Percentiles rank a stretch among this genome's conserved stretches.
Evolutionary conservation across 139 green algal genomes (phyloP).

Genomic region (Edaphochlamys debaryana): DNA sequence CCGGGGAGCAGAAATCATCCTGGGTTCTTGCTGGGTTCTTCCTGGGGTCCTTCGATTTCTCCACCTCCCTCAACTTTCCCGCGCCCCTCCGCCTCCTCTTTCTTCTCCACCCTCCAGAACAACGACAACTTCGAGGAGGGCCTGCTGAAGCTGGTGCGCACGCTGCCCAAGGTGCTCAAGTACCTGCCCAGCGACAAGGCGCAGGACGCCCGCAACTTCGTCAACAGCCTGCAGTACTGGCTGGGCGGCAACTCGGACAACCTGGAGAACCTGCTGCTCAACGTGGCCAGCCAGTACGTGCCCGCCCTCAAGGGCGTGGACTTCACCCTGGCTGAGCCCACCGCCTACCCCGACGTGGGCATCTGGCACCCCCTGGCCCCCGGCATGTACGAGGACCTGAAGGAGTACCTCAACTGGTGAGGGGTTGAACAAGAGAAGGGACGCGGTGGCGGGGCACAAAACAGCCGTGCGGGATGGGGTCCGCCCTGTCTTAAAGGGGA

Average conservation of each 20-base stretch:
- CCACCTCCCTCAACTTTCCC: too few species aligned
- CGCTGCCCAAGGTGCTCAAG: constrained; percentile 86
- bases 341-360: constrained; percentile 95
- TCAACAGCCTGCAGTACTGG: constrained; percentile 98
- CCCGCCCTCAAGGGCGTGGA: constrained; percentile 84
- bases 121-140: constrained; percentile 99
- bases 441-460: too few species aligned
- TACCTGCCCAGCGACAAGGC: constrained; percentile 78
- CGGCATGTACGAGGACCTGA: constrained; percentile 96
- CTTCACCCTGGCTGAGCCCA: constrained; percentile 78
- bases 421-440: not conserved
- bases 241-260: constrained; percentile 97
- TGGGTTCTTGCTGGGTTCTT: not conserved
- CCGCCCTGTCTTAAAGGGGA: too few species aligned
- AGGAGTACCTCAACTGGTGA: constrained; percentile 99
- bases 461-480: too few species aligned
- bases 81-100: too few species aligned
- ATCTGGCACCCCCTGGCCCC: constrained; percentile 97
- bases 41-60: too few species aligned
- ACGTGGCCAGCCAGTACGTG: constrained; percentile 84
- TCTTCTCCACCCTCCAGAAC: constrained; percentile 61
- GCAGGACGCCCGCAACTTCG: constrained; percentile 91
- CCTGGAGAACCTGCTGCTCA: constrained; percentile 98
- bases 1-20: too few species aligned
- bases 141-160: constrained; percentile 97